Evolutionary conservation across 2,329 filamentous ascomycete genomes (phyloP).

Genomic region (Fragosphaeria purpurea): DNA sequence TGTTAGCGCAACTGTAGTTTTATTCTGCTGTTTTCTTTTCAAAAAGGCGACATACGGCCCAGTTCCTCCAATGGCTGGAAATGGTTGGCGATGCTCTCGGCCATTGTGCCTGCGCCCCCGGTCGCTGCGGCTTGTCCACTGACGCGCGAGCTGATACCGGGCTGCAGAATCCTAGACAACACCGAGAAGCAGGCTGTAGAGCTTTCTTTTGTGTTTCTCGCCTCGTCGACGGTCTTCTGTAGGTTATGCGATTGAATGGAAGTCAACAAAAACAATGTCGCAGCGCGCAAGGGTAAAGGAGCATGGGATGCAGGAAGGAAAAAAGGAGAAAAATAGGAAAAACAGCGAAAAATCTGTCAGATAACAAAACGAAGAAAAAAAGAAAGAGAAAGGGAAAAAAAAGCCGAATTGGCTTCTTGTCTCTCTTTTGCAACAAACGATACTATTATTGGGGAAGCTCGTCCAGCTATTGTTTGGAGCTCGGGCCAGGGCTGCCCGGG

Average conservation of each 20-base stretch:
- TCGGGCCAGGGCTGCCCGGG: conserved; percentile 15
- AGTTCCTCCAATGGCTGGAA: conserved; percentile 96
- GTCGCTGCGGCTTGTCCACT: not conserved
- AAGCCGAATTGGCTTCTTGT: not conserved
- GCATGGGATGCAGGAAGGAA: not conserved
- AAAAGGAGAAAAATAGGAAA: conserved; percentile 7
- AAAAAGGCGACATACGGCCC: conserved; percentile 52
- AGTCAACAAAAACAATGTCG: not conserved
- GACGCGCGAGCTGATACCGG: not conserved
- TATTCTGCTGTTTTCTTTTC: not conserved
- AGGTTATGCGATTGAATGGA: too few species aligned
- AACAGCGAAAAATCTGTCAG: not conserved
- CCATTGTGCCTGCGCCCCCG: conserved; percentile 27
- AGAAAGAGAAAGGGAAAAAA: not conserved
- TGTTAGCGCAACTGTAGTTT: too few species aligned
- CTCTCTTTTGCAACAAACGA: conserved; percentile 1
- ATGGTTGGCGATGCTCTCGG: conserved; percentile 63
- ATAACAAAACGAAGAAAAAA: not conserved
- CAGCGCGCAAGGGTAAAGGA: too few species aligned
- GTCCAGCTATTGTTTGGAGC: conserved; percentile 10
- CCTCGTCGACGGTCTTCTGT: too few species aligned
- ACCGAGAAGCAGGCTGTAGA: not conserved
- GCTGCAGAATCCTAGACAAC: not conserved
- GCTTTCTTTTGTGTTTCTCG: not conserved
- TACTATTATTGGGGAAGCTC: not conserved